Evolutionary conservation across 2,329 filamentous ascomycete species (phyloP).

Genomic region (Erysiphe pulchra): DNA sequence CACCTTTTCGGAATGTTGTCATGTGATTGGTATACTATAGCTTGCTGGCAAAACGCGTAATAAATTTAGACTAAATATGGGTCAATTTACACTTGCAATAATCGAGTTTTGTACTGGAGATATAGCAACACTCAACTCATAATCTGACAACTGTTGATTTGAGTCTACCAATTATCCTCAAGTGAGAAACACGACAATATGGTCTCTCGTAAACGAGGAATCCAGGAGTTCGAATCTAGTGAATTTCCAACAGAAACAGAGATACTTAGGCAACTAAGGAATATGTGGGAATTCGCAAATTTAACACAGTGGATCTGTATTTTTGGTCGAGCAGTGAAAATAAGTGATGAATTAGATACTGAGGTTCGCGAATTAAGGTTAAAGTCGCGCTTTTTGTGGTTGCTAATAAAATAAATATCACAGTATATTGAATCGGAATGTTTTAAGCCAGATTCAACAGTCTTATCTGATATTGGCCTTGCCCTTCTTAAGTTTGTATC

Average conservation of each 20-base stretch:
- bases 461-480: slow-evolving; percentile 59
- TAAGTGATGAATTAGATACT: slow-evolving; percentile 68
- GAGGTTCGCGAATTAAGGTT: slow-evolving; percentile 36
- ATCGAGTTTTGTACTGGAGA: too few species aligned
- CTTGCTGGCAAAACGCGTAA: too few species aligned
- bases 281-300: slow-evolving; percentile 90
- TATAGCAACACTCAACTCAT: too few species aligned
- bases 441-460: slow-evolving; percentile 49
- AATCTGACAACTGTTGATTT: too few species aligned
- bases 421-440: slow-evolving; percentile 80
- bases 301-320: slow-evolving; percentile 81
- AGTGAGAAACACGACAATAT: slow-evolving; percentile 10
- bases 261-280: slow-evolving; percentile 44
- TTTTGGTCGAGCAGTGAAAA: slow-evolving; percentile 73
- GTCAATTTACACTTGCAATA: too few species aligned
- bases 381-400: background rate
- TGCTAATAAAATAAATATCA: background rate
- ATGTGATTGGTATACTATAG: too few species aligned
- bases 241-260: slow-evolving; percentile 11
- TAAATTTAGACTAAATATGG: too few species aligned
- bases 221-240: slow-evolving; percentile 15
- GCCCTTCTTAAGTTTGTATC: slow-evolving; percentile 79
- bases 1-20: too few species aligned
- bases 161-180: background rate
- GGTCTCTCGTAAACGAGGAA: slow-evolving; percentile 21